phyloP scores from a whole-genome alignment of 1,139 yeast species.

The Sugiyamaella japonica region DNA sequence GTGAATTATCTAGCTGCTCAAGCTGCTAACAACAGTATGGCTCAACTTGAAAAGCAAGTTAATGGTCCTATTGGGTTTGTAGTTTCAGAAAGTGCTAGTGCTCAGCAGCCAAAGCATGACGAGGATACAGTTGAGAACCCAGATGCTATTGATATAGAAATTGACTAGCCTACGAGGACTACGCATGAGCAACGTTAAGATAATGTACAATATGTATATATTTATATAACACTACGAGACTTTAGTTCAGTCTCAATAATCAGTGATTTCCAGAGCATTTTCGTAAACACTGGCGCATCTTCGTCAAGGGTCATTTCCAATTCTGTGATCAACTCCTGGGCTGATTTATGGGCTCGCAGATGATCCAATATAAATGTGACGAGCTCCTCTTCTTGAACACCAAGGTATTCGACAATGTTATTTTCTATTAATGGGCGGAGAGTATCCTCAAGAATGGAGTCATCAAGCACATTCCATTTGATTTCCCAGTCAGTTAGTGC shows the following conservation, averaged over 20 bases:
- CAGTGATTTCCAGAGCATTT: conserved; percentile 36
- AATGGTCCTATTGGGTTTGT: conserved; percentile 59
- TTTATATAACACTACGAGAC: neutral
- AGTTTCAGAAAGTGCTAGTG: conserved; percentile 39
- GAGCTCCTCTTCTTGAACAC: conserved; percentile 42
- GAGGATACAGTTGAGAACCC: conserved; percentile 46
- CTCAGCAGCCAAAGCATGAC: conserved; percentile 29
- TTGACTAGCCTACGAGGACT: too few species aligned
- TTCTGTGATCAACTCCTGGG: conserved; percentile 34
- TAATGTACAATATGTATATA: conserved; percentile 4
- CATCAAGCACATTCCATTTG: conserved; percentile 36
- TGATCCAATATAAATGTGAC: conserved; percentile 37
- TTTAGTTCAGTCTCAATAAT: conserved; percentile 32
- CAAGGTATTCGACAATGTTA: conserved; percentile 39
- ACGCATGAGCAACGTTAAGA: conserved; percentile 9
- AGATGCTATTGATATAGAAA: conserved; percentile 65
- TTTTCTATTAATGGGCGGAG: conserved; percentile 34
- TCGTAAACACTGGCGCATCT: conserved; percentile 37
- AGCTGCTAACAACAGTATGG: conserved; percentile 24
- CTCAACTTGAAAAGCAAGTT: conserved; percentile 29
- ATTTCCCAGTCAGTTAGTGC: conserved; percentile 32
- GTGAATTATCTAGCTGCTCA: conserved; percentile 38
- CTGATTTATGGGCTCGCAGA: conserved; percentile 32
- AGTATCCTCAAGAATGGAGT: conserved; percentile 28
- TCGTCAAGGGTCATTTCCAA: conserved; percentile 40